Conservation (phyloP, 768 basidiomycete genomes). For the Butyriboletus loyo region DNA sequence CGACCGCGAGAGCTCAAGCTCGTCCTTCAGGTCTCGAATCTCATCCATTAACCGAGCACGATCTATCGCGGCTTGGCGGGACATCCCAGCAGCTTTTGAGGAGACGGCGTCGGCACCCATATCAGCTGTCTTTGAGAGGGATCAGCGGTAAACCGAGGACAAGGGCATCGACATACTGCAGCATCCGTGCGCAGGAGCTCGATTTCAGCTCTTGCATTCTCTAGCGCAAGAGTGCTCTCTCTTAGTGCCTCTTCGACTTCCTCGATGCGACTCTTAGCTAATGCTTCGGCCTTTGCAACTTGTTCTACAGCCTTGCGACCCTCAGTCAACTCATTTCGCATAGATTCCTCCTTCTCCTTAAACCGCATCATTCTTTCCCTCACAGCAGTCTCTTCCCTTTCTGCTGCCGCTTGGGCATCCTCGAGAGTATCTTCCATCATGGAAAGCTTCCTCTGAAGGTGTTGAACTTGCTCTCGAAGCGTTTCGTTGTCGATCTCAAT, state of each 20-base stretch:
- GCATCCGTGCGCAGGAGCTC: constrained; percentile 74
- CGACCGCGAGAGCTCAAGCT: constrained; percentile 40
- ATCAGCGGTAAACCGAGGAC: constrained; percentile 9
- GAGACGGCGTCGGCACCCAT: constrained; percentile 44
- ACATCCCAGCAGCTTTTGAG: constrained; percentile 46
- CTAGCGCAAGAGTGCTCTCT: constrained; percentile 83
- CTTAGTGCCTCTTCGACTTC: constrained; percentile 89
- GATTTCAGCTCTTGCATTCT: constrained; percentile 87
- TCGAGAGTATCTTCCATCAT: constrained; percentile 83
- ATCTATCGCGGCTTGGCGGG: constrained; percentile 49
- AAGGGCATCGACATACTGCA: constrained; percentile 47
- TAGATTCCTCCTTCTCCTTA: constrained; percentile 68
- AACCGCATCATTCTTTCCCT: constrained; percentile 63
- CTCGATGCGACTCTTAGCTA: constrained; percentile 62
- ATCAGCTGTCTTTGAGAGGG: constrained; percentile 40
- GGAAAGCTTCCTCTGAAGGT: constrained; percentile 75
- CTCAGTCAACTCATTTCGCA: constrained; percentile 68
- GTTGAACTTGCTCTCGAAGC: constrained; percentile 83
- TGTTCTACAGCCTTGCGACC: constrained; percentile 65
- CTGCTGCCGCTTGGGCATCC: constrained; percentile 64
- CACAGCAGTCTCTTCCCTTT: constrained; percentile 66
- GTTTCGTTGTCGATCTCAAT: constrained; percentile 94
- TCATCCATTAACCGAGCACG: constrained; percentile 53
- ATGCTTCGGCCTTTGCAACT: constrained; percentile 56
- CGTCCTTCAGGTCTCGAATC: constrained; percentile 49